Percentiles rank a stretch among this genome's conserved stretches.
Evolutionary conservation across 2,329 filamentous ascomycete genomes (phyloP).

Genomic region (Chrysoporthe austroafricana): DNA sequence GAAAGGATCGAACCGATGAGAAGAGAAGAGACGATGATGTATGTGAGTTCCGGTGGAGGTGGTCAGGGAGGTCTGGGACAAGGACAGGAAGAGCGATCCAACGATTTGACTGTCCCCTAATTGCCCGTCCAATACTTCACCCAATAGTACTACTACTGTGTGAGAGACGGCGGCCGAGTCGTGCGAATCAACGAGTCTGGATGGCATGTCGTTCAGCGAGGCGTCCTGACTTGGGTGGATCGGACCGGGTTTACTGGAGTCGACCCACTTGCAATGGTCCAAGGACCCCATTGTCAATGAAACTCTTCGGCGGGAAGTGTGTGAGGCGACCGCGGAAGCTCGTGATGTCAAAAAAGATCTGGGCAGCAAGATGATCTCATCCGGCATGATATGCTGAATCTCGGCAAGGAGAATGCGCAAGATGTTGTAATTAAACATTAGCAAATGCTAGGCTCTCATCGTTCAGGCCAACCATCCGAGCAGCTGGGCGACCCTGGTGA

Average conservation of each 20-base stretch:
- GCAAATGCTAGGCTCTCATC: background rate
- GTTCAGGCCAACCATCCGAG: slow-evolving; percentile 16
- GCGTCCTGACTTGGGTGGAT: slow-evolving; percentile 24
- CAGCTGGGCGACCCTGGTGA: slow-evolving; percentile 15
- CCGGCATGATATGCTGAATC: slow-evolving; percentile 23
- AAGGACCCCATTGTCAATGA: slow-evolving; percentile 23
- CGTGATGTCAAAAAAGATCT: background rate
- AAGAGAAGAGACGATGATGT: slow-evolving; percentile 12
- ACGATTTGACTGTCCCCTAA: slow-evolving; percentile 15
- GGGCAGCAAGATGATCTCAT: slow-evolving; percentile 14
- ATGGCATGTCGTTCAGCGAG: slow-evolving; percentile 24
- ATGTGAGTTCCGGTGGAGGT: slow-evolving; percentile 14
- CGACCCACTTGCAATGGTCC: slow-evolving; percentile 27
- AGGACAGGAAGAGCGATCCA: slow-evolving; percentile 13
- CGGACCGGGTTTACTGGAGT: slow-evolving; percentile 18
- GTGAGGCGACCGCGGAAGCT: slow-evolving; percentile 9
- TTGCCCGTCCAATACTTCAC: slow-evolving; percentile 24
- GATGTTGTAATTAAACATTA: background rate
- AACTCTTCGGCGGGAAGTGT: slow-evolving; percentile 19
- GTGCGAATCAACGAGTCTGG: slow-evolving; percentile 26
- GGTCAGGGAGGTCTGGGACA: slow-evolving; percentile 14
- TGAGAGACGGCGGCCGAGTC: slow-evolving; percentile 20
- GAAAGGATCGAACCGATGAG: slow-evolving; percentile 4
- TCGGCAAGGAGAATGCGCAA: slow-evolving; percentile 16
- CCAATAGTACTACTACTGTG: slow-evolving; percentile 27